A percentile compares a stretch with the other conserved stretches of the same genome.
These are phyloP conservation scores for Hirsutella thompsonii DNA, from an alignment of 2,329 filamentous ascomycete genomes.

Conservation along the genomic window DNA sequence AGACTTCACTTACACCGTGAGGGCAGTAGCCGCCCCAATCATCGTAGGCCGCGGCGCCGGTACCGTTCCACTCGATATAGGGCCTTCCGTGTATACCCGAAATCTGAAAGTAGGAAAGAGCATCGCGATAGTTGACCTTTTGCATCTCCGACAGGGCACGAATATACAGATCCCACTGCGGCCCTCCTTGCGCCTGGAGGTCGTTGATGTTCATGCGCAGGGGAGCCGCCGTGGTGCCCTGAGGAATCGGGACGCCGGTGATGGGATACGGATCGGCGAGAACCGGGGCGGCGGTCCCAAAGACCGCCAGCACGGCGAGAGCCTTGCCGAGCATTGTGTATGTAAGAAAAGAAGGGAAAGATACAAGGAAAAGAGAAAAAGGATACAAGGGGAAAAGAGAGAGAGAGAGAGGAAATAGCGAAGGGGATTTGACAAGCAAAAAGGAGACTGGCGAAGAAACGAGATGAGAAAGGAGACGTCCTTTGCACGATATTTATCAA, in stretches of 20 bases:
- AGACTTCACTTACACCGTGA: slow-evolving; percentile 14
- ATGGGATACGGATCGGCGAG: background rate
- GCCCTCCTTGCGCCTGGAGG: background rate
- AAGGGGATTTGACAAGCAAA: background rate
- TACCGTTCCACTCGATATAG: slow-evolving; percentile 27
- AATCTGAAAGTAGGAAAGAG: slow-evolving; percentile 37
- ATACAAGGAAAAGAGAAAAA: too few species aligned
- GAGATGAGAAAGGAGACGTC: background rate
- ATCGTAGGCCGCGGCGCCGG: slow-evolving; percentile 15
- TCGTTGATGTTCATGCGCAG: slow-evolving; percentile 1
- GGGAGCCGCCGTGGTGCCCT: background rate
- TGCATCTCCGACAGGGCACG: slow-evolving; percentile 33
- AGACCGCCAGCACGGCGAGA: background rate
- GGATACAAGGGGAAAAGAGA: too few species aligned
- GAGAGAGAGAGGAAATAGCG: background rate
- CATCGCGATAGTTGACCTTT: slow-evolving; percentile 23
- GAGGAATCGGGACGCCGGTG: background rate
- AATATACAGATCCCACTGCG: slow-evolving; percentile 31
- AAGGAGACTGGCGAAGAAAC: too few species aligned
- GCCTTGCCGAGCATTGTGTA: background rate
- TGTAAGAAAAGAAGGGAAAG: too few species aligned
- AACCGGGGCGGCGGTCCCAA: background rate
- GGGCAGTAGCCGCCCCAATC: slow-evolving; percentile 30
- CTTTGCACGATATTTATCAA: background rate
- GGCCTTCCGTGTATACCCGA: slow-evolving; percentile 32